These are phyloP conservation scores for Aureococcus anophagefferens DNA, from an alignment of 108 stramenopile species.

Conservation along the genomic window DNA sequence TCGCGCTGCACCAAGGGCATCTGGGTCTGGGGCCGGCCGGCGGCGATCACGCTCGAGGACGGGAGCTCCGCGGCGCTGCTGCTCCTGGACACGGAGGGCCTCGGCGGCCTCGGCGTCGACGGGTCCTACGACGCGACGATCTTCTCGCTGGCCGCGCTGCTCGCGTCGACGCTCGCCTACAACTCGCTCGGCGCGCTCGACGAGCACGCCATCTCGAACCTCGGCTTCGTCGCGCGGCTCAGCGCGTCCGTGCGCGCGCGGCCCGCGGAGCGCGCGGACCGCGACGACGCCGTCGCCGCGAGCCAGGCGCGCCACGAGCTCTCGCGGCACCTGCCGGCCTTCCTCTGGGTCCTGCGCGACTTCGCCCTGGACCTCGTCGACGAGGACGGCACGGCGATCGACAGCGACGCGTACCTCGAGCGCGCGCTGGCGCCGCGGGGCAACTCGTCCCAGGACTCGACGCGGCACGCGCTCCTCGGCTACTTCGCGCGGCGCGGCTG, in stretches of 20 bases:
- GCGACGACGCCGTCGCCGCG: neutral
- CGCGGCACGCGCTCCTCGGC: neutral
- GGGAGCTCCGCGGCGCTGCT: neutral
- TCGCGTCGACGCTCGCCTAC: constrained; percentile 8
- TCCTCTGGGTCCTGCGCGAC: constrained; percentile 7
- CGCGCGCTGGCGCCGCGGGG: neutral
- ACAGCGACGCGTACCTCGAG: neutral
- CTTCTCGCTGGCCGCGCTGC: constrained; percentile 7
- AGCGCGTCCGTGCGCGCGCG: neutral
- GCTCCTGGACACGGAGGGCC: neutral
- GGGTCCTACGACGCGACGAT: neutral
- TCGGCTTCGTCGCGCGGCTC: constrained; percentile 4
- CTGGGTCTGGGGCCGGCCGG: neutral
- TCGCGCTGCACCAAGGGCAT: neutral
- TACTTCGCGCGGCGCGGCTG: neutral
- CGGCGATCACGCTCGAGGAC: neutral
- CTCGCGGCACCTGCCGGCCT: neutral
- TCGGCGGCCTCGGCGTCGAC: neutral
- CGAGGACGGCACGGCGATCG: neutral
- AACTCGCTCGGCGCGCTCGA: constrained; percentile 2
- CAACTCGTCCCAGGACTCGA: neutral
- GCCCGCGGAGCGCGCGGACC: neutral
- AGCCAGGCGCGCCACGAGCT: no score
- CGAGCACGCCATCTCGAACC: neutral
- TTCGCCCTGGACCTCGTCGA: constrained; percentile 6